Evolutionary conservation across 495 filamentous ascomycete species (phyloP), one percentile per base, ranked within the genome.

Genomic region (Xylaria cubensis): DNA sequence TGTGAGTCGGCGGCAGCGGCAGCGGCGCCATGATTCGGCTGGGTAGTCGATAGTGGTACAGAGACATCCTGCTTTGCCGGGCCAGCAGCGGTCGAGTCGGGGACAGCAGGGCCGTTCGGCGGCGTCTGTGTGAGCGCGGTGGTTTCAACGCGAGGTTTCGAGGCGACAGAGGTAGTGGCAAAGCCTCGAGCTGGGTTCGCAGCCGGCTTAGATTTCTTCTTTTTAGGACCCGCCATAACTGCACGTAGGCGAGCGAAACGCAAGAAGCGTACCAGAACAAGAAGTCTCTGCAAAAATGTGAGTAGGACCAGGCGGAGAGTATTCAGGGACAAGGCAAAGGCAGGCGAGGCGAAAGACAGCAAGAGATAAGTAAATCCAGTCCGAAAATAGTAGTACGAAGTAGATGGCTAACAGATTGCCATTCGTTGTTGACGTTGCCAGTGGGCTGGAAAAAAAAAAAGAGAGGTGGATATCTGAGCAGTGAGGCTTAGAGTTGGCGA

Each of bases 131-230:
- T 41, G 1, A 68, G 64, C 0, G 64, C 78, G 68, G 79, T 61
- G 64, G 78, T 71, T 72, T 87, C 83, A 62, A 75, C 76, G 73
- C 87, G 85, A 4, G 85, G 77, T 81, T 97, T 97, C 9, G 92
- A 95, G 50, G 94, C 92, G 63, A 93, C 86, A 15, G 95, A 98
- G 17, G 93, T 94, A 2, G 96, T 99, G 71, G 95, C 94, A 84
- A 98, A 94, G 10, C 94, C 95, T 76, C 96, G 88, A 53, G 93
- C 92, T 36, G 95, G 93, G 80, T 97, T 98, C 21, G 89, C 86
- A 19, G 85, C 87, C 58, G 92, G 84, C 84, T 97, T 97, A 81
- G 93, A 95, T 81, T 96, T 92, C 81, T 93, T 98, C 67, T 79
- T 79, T 84, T 94, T 97, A 77, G 90, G 92, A 72, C 90, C 91